These are phyloP conservation scores for Acanthamoeba healyi DNA, from an alignment of 208 protist species.

Conservation along the genomic window DNA sequence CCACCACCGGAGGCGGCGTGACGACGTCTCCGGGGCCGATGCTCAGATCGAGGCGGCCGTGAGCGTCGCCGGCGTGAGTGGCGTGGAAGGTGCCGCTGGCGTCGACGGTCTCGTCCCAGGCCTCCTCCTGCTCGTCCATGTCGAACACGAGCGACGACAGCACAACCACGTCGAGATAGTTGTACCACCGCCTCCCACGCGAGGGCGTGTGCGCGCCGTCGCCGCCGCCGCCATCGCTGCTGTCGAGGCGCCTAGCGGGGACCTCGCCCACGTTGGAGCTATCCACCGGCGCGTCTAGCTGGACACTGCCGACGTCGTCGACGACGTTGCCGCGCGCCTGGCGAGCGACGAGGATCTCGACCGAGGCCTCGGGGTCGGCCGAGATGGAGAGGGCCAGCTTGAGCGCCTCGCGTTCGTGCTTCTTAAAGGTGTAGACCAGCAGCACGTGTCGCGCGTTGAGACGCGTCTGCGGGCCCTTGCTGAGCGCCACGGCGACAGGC, in stretches of 20 bases:
- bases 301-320: no score
- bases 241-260: no score
- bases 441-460: not conserved
- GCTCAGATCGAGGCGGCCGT: not conserved
- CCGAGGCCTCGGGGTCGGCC: not conserved
- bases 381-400: conserved; percentile 19
- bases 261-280: not conserved
- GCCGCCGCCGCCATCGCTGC: not conserved
- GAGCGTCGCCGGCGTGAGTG: not conserved
- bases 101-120: not conserved
- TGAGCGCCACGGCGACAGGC: not conserved
- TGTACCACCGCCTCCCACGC: not conserved
- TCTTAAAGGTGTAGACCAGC: conserved; percentile 23
- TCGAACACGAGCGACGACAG: conserved; percentile 21
- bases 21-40: not conserved
- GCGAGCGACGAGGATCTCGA: not conserved
- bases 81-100: not conserved
- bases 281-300: not conserved
- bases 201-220: not conserved
- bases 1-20: not conserved
- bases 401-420: conserved; percentile 40
- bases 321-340: no score
- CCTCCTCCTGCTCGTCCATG: not conserved
- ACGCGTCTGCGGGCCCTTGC: not conserved
- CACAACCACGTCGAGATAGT: not conserved